phyloP scores from a whole-genome alignment of 495 filamentous ascomycete species.

The Penicillium lividum region DNA sequence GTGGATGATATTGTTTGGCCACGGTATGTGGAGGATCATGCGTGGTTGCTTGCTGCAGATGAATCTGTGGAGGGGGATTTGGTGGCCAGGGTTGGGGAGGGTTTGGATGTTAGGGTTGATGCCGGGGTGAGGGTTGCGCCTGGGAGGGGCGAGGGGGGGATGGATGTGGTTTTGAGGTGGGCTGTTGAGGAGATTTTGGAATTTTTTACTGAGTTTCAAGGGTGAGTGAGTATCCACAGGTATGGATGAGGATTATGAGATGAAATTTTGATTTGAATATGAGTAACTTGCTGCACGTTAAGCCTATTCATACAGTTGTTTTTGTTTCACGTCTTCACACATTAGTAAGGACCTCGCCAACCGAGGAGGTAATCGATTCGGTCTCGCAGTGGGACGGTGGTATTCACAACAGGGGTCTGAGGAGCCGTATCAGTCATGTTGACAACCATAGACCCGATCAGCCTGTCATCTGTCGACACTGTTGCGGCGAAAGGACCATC shows the following conservation, averaged over 20 bases:
- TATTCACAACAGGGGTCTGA: neutral
- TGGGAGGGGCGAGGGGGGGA: slow-evolving; percentile 32
- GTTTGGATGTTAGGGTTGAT: slow-evolving; percentile 34
- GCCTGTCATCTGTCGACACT: too few relatives aligned
- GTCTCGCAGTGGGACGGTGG: slow-evolving; percentile 24
- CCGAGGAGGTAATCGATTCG: slow-evolving; percentile 40
- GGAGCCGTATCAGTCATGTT: neutral
- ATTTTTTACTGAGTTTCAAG: slow-evolving; percentile 9
- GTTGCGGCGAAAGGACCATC: neutral
- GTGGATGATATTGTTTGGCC: slow-evolving; percentile 96
- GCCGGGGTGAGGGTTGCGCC: slow-evolving; percentile 43
- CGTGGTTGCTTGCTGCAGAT: slow-evolving; percentile 69
- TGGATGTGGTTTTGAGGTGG: slow-evolving; percentile 45
- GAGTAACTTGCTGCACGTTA: neutral
- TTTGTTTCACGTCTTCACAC: neutral
- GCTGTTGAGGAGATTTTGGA: slow-evolving; percentile 44
- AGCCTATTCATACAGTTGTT: neutral
- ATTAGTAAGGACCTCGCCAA: slow-evolving; percentile 33
- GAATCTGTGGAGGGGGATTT: slow-evolving; percentile 29
- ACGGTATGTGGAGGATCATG: slow-evolving; percentile 78
- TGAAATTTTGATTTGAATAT: neutral
- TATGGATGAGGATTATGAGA: neutral
- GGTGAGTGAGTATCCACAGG: neutral
- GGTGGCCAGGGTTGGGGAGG: slow-evolving; percentile 35
- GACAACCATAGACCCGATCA: neutral